Evolutionary conservation across 257 asterid genomes (phyloP), one percentile per base, ranked within the genome.

Genomic region (Asclepias syriaca): DNA sequence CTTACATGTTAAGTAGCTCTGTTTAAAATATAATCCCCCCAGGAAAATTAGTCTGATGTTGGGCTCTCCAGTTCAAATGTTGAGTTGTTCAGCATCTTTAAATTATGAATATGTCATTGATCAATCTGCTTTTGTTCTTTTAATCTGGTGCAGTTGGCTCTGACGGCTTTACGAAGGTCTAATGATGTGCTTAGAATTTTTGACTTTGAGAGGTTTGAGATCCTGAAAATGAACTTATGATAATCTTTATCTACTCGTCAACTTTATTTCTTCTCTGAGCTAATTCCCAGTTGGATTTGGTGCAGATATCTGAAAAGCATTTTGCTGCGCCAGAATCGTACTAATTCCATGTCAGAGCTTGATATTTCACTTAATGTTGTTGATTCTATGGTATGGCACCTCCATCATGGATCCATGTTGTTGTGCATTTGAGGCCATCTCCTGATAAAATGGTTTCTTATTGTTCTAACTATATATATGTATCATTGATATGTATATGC

Each of bases 161-260:
- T 94, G 86, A 78, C 96, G 80, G 95, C 97, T 69, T 69, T 94
- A 76, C 90, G 87, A 50, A 83, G 92, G 86, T 72, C 96, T 50
- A 80, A 79, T 57, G 84, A 46, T 70, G 65, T 76, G 75, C 88
- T 80, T 71, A 80, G 79, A 68, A 68, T 80, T 70, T 64, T 85
- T 2, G 97, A 94, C 73, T 87, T 86, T 12, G 96, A 94, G 79
- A 91, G 97, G 99, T 94, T 66, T 65, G 72, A 66, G 70, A 76
- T 60, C 65, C 70, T 71, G 34, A 66, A 16, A 64, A 63, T 1
- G 18, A 48, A 48, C 3, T n/a, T 19, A 49, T 15, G 54, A 15
- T 46, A 73, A 63, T 29, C 48, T 66, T 58, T 53, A 66, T 68
- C 66, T 57, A 56, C 46, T 65, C 12, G 34, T 57, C 48, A 56